These are phyloP conservation scores for Multifurca ochricompacta DNA, from an alignment of 768 basidiomycete genomes.

Conservation along the genomic window DNA sequence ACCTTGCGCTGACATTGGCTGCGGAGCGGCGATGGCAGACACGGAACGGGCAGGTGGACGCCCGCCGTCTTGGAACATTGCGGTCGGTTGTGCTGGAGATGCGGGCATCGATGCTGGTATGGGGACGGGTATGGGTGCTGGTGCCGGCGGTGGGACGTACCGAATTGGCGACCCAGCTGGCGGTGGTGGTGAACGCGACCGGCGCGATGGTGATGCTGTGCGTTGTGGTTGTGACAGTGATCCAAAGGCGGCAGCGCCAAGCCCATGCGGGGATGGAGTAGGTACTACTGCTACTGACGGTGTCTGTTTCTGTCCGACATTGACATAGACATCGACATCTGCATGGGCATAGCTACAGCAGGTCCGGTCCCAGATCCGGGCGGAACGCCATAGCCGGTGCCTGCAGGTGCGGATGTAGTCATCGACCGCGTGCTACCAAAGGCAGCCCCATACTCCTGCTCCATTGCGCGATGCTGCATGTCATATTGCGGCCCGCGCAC, in stretches of 20 bases:
- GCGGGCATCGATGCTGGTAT: not conserved
- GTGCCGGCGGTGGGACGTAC: not conserved
- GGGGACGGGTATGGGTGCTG: not conserved
- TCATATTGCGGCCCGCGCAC: constrained; percentile 89
- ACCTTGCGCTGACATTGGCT: no score
- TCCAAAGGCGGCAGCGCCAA: constrained; percentile 23
- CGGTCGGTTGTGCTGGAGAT: no score
- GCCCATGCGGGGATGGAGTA: constrained; percentile 29
- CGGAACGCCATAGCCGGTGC: constrained; percentile 25
- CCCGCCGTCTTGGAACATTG: no score
- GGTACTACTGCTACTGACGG: constrained; percentile 35
- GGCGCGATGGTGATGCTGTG: constrained; percentile 47
- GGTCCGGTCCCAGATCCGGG: constrained; percentile 34
- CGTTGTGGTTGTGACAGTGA: constrained; percentile 34
- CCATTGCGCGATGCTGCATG: constrained; percentile 88
- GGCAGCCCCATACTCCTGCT: constrained; percentile 63
- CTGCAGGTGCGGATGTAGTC: not conserved
- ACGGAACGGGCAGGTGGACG: constrained; percentile 57
- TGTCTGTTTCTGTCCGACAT: not conserved
- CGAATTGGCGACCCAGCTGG: not conserved
- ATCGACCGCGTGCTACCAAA: constrained; percentile 15
- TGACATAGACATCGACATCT: constrained; percentile 2
- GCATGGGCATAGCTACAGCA: not conserved
- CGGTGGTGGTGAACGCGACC: constrained; percentile 18
- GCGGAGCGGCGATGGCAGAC: constrained; percentile 53